Base-by-base conservation (phyloP, 371 early-diverging fungal species). In the Batkoa obscura region DNA sequence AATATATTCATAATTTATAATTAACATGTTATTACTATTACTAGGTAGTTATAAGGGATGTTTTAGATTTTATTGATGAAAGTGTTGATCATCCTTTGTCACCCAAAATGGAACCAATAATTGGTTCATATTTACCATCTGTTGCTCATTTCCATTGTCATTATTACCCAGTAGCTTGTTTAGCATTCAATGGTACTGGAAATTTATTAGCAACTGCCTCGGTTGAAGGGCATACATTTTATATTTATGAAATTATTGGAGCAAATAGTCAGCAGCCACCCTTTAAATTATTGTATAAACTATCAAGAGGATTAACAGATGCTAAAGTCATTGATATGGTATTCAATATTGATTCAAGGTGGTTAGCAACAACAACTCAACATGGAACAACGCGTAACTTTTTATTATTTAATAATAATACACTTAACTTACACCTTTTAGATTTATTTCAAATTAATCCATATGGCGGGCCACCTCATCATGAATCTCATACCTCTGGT, bases 111-210 rank as follows among this genome's bases (percentile, higher is more conserved):
- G 23, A 6, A 31, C 65, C 13, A 6, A 34, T 3, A 36, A 41
- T n/a, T 37, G 70, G 53, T 66, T 66, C 58, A 46, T 70, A 41
- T 59, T 65, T 41, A 36, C 47, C 69, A 2, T 71, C 75, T 4
- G 62, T 77, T 9, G 78, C 83, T 9, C 85, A 84, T 59, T 86
- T 84, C 67, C 72, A 78, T 59, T 80, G 83, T 0, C 90, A 89
- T 57, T 69, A 71, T 6, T 82, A 86, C 60, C 77, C 81, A 0
- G 69, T 86, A 9, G 70, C 79, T 3, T 67, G 75, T 35, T 61
- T 85, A 9, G 64, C 68, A 12, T 83, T 86, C 45, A 81, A 80
- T 50, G 69, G 71, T 10, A 72, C 80, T 9, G 81, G 84, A 15
- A 80, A 81, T 0, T 61, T 84, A 3, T 62, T 86, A 1, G 66